phyloP scores from a whole-genome alignment of 2,329 filamentous ascomycete species.

The Phialophora expanda region DNA sequence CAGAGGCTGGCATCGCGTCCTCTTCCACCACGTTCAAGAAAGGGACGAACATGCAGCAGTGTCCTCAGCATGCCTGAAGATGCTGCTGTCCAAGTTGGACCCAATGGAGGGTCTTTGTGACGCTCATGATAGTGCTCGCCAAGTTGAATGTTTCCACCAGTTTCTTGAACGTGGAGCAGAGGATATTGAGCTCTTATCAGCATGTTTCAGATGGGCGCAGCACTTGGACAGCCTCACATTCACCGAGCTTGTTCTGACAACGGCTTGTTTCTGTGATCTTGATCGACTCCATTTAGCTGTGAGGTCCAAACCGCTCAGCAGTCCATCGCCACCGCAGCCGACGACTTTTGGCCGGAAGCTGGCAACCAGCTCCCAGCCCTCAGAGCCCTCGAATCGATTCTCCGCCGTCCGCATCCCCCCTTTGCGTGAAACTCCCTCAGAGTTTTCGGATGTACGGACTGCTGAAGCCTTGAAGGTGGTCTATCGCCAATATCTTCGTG shows the following conservation, averaged over 20 bases:
- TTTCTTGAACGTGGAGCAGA: constrained; percentile 11
- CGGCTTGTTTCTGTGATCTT: constrained; percentile 16
- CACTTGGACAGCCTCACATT: constrained; percentile 4
- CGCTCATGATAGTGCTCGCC: constrained; percentile 6
- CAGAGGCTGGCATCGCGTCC: constrained; percentile 9
- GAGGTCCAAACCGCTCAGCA: constrained; percentile 9
- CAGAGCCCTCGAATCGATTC: background rate
- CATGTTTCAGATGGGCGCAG: constrained; percentile 14
- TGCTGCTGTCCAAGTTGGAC: constrained; percentile 10
- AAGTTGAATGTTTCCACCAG: constrained; percentile 20
- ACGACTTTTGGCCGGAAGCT: background rate
- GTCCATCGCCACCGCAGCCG: background rate
- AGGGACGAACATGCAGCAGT: background rate
- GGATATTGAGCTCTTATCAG: constrained; percentile 11
- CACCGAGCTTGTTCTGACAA: constrained; percentile 16
- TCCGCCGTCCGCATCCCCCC: constrained; percentile 3
- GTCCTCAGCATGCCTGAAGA: constrained; percentile 14
- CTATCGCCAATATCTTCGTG: constrained; percentile 11
- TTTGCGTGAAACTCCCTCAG: background rate
- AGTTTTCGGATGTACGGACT: constrained; percentile 12
- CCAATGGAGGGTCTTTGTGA: background rate
- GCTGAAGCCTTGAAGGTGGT: constrained; percentile 6
- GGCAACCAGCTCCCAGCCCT: background rate
- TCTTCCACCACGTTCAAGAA: constrained; percentile 6
- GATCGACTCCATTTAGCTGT: constrained; percentile 7